Conservation (phyloP, 176 grass and related monocot genomes). For the Dactylis glomerata region DNA sequence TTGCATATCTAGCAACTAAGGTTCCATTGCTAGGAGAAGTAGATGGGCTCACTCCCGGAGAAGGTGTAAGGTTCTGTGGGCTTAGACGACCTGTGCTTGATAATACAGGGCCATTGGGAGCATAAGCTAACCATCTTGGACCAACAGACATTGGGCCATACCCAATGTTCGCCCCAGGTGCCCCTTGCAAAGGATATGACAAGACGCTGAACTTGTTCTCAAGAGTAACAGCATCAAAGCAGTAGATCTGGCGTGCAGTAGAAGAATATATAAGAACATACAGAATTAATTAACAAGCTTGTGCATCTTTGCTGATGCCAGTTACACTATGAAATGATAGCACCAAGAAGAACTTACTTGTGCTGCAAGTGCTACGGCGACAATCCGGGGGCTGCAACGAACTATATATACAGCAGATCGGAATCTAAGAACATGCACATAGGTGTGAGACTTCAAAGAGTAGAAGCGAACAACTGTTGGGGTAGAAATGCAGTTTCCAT, state of each 20-base stretch:
- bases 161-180: constrained; percentile 78
- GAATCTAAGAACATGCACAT: constrained; percentile 91
- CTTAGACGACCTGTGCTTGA: constrained; percentile 91
- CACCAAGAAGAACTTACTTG: constrained; percentile 66
- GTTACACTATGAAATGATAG: constrained; percentile 21
- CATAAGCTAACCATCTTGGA: constrained; percentile 94
- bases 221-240: constrained; percentile 97
- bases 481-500: constrained; percentile 62
- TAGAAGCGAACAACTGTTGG: constrained; percentile 96
- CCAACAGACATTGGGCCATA: constrained; percentile 97
- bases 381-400: constrained; percentile 85
- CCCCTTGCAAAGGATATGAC: constrained; percentile 90
- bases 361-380: constrained; percentile 94
- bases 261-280: constrained; percentile 29
- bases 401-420: constrained; percentile 98
- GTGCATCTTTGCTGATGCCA: background rate
- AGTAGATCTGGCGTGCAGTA: constrained; percentile 75
- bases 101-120: constrained; percentile 71
- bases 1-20: constrained; percentile 98
- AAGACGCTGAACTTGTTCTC: constrained; percentile 96
- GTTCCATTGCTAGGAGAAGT: constrained; percentile 92
- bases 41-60: constrained; percentile 97
- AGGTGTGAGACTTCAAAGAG: constrained; percentile 89
- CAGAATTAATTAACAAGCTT: background rate
- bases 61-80: constrained; percentile 93